Evolutionary conservation across 345 rosid species (phyloP), one percentile per base, ranked within the genome.

Genomic region (Conringia planisiliqua): DNA sequence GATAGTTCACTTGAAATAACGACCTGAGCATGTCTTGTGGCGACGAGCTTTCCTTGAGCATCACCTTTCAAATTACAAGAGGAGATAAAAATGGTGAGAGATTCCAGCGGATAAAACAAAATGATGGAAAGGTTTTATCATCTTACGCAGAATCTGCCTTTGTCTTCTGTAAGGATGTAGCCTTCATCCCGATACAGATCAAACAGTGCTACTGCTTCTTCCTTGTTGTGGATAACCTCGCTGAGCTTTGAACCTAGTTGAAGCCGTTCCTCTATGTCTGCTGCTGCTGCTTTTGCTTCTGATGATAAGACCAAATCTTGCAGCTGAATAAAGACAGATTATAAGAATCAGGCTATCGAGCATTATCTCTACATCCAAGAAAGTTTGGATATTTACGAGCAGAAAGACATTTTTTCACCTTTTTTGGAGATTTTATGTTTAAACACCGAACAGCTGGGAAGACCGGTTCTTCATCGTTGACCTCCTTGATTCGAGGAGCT

Each of bases 21-120:
- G 97, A 90, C 86, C 89, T 92, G 38, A 95, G 96, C 99, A 92
- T 89, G 85, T 89, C 97, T 82, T 87, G 90, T 38, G 85, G 92
- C 6, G 85, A 83, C 51, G 84, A 73, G 72, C 81, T 87, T 81
- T 95, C 93, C 78, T 92, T 90, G 62, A 95, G 96, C 81, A 86
- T 87, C 39, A 94, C 97, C 98, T 94, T 89, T 71, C 62, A 50
- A 32, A 40, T 66, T 50, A 50, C 3, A 65, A 62, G 62, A 69
- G 50, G 48, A 42, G 40, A 51, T 3, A 30, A 30, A 51, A 68
- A 29, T 48, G 32, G 46, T 62, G 55, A 32, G 73, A 73, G 47
- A 4, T 60, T 33, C 13, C 1, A 16, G 27, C 8, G 1, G 46
- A 47, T 27, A 36, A 8, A 9, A 22, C 24, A 22, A 22, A 71